A percentile compares a stretch with the other conserved stretches of the same genome.
Conservation (phyloP, 352 stramenopile genomes). For the Paralagenidium karlingii region DNA sequence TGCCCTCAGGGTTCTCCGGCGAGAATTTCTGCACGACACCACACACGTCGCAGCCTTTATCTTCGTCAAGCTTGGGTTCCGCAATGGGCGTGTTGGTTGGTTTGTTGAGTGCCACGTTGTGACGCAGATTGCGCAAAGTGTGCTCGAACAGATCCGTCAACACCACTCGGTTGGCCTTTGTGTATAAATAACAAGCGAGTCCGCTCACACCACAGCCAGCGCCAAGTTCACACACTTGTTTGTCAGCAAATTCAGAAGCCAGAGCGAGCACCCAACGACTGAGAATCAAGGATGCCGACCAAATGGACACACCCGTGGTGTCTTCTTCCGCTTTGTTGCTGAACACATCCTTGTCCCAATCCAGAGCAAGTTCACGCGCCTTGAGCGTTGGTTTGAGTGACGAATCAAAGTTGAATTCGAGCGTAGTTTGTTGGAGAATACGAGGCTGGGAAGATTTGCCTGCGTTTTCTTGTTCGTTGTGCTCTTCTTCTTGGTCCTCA, state of each 20-base stretch:
- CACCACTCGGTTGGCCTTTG: constrained; percentile 52
- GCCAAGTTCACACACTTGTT: constrained; percentile 71
- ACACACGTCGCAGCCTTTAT: constrained; percentile 45
- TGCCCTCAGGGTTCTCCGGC: constrained; percentile 72
- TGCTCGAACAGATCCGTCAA: constrained; percentile 78
- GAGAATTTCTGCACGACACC: constrained; percentile 61
- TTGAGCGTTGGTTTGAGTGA: constrained; percentile 36
- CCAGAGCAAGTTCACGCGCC: constrained; percentile 63
- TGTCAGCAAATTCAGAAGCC: constrained; percentile 38
- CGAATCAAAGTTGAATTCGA: constrained; percentile 63
- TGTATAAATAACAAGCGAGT: constrained; percentile 67
- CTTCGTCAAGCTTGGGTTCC: constrained; percentile 16
- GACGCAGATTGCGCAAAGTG: constrained; percentile 68
- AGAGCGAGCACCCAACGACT: constrained; percentile 76
- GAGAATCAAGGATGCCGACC: constrained; percentile 77
- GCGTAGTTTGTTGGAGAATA: constrained; percentile 70
- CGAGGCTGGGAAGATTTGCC: constrained; percentile 16
- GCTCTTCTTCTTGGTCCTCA: constrained; percentile 38
- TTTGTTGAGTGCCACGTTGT: constrained; percentile 74
- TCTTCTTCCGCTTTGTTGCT: constrained; percentile 68
- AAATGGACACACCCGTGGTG: constrained; percentile 81
- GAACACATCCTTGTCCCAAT: constrained; percentile 78
- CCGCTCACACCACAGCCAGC: constrained; percentile 77
- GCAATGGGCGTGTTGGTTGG: constrained; percentile 1
- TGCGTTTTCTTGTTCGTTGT: constrained; percentile 10